phyloP scores from a whole-genome alignment of 2,329 filamentous ascomycete genomes.

The Rugonectria rugulosa region DNA sequence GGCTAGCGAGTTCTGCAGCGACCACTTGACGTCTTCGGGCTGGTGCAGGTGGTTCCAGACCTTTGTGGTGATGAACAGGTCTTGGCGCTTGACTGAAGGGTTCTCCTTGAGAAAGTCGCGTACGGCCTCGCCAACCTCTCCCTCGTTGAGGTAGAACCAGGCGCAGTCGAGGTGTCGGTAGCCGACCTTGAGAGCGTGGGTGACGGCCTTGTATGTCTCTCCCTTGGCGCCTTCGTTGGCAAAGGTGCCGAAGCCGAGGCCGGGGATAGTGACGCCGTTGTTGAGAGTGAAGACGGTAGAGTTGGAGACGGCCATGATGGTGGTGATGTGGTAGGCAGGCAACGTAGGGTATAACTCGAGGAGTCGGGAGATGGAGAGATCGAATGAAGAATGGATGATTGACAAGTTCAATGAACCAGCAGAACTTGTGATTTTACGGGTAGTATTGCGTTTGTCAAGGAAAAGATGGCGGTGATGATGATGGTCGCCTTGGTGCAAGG shows the following conservation, averaged over 20 bases:
- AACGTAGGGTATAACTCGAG: too few species aligned
- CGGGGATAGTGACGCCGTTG: constrained; percentile 66
- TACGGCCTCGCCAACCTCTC: constrained; percentile 52
- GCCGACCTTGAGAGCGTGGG: constrained; percentile 52
- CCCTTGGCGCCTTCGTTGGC: constrained; percentile 63
- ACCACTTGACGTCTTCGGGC: constrained; percentile 56
- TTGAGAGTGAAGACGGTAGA: constrained; percentile 53
- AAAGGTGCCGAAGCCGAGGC: constrained; percentile 71
- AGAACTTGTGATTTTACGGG: too few species aligned
- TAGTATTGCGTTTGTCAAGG: too few species aligned
- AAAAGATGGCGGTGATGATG: neutral
- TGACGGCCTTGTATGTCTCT: constrained; percentile 44
- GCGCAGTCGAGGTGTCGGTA: constrained; percentile 59
- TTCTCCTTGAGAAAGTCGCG: constrained; percentile 42
- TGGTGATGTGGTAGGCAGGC: constrained; percentile 5
- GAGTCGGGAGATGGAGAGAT: too few species aligned
- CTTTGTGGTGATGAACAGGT: constrained; percentile 64
- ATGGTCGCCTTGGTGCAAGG: neutral
- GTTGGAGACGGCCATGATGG: constrained; percentile 33
- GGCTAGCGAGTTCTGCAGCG: constrained; percentile 55
- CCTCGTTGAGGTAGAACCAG: constrained; percentile 54
- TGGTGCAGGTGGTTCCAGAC: constrained; percentile 66
- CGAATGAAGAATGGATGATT: too few species aligned
- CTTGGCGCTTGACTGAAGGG: constrained; percentile 41
- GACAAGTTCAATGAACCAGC: too few species aligned